A percentile compares a stretch with the other conserved stretches of the same genome.
phyloP scores from a whole-genome alignment of 768 basidiomycete genomes.

The Flagelloscypha sp. region DNA sequence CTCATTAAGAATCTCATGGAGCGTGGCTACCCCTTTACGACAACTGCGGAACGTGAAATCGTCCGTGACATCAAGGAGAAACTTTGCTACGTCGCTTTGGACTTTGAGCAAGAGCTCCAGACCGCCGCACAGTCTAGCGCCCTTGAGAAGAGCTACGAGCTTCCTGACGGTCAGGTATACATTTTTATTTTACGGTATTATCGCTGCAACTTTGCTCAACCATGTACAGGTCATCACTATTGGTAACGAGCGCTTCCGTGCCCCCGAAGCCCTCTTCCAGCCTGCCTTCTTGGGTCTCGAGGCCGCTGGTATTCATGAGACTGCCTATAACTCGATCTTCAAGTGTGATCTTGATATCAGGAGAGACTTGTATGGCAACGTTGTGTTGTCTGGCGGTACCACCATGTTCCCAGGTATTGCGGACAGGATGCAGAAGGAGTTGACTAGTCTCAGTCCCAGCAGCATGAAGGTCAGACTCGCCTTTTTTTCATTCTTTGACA shows the following conservation, averaged over 20 bases:
- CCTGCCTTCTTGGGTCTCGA: slow-evolving; percentile 81
- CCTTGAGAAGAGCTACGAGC: slow-evolving; percentile 65
- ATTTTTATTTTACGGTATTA: too few relatives aligned
- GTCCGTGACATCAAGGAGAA: slow-evolving; percentile 77
- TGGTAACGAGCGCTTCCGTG: slow-evolving; percentile 63
- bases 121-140: slow-evolving; percentile 58
- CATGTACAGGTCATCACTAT: slow-evolving; percentile 64
- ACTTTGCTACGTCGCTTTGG: slow-evolving; percentile 65
- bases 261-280: slow-evolving; percentile 92
- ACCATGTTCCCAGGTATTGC: slow-evolving; percentile 51
- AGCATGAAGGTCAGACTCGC: slow-evolving; percentile 46
- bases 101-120: slow-evolving; percentile 68
- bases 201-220: too few relatives aligned
- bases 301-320: slow-evolving; percentile 74
- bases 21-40: slow-evolving; percentile 57
- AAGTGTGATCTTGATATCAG: slow-evolving; percentile 53
- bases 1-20: slow-evolving; percentile 49
- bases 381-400: slow-evolving; percentile 52
- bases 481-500: background rate
- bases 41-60: slow-evolving; percentile 52
- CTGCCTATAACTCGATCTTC: slow-evolving; percentile 83
- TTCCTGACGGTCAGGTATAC: slow-evolving; percentile 63
- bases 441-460: slow-evolving; percentile 54
- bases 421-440: slow-evolving; percentile 66
- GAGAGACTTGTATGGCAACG: slow-evolving; percentile 44